phyloP scores from a whole-genome alignment of 129 eudicot genomes.

The Flaveria bidentis region DNA sequence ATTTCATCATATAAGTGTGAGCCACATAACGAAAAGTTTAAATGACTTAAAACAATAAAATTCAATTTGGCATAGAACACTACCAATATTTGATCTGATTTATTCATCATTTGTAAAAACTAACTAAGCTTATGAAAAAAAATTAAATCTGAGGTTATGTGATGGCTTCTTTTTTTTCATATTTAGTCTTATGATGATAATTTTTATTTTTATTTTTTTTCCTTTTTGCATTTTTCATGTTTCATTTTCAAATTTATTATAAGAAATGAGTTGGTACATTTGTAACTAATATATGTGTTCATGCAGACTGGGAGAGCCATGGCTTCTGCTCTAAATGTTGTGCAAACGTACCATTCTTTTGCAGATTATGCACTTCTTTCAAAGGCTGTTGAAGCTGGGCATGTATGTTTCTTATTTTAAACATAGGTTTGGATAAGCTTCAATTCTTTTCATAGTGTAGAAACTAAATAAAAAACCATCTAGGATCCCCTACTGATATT shows the following conservation, averaged over 20 bases:
- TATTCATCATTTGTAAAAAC: neutral
- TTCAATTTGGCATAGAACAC: neutral
- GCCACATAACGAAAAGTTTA: neutral
- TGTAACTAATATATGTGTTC: neutral
- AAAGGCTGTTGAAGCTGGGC: constrained; percentile 64
- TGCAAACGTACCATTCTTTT: constrained; percentile 73
- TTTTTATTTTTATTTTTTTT: no score
- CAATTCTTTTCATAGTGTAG: neutral
- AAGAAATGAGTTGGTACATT: neutral
- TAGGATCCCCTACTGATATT: neutral
- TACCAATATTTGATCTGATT: neutral
- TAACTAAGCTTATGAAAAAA: no score
- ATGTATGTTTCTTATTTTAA: constrained; percentile 43
- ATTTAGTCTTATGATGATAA: no score
- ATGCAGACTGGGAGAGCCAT: constrained; percentile 74
- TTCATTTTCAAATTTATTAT: neutral
- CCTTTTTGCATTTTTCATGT: no score
- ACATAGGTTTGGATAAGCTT: neutral
- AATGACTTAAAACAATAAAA: constrained; percentile 3
- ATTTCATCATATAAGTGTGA: constrained; percentile 7
- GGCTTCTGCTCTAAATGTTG: constrained; percentile 80
- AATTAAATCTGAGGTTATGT: neutral
- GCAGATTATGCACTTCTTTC: constrained; percentile 77
- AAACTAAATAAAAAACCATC: neutral
- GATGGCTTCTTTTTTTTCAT: neutral